Evolutionary conservation across 345 rosid species (phyloP).

Genomic region (Physaria fendleri): DNA sequence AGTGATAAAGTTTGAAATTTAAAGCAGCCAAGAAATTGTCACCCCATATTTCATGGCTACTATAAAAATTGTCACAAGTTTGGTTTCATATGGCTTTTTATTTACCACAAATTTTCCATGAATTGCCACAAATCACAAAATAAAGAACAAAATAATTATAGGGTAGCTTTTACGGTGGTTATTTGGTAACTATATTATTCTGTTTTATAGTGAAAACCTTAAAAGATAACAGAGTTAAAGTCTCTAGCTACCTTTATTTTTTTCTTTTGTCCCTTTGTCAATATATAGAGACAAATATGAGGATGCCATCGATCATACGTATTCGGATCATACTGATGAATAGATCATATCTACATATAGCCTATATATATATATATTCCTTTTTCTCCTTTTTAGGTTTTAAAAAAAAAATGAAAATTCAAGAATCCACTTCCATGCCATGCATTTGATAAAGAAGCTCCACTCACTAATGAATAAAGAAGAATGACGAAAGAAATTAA

Average conservation of each 20-base stretch:
- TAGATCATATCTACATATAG: background rate
- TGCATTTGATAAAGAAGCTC: slow-evolving; percentile 31
- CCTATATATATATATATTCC: background rate
- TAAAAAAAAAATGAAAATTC: slow-evolving; percentile 48
- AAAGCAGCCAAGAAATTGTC: too few relatives aligned
- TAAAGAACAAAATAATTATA: too few relatives aligned
- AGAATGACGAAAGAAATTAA: slow-evolving; percentile 30
- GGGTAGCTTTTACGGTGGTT: too few relatives aligned
- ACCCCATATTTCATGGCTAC: too few relatives aligned
- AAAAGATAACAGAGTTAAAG: background rate
- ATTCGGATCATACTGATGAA: slow-evolving; percentile 10
- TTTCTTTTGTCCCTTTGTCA: slow-evolving; percentile 27
- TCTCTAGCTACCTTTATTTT: slow-evolving; percentile 34
- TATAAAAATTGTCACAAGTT: too few relatives aligned
- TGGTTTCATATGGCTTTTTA: too few relatives aligned
- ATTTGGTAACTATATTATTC: too few relatives aligned
- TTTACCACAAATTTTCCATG: too few relatives aligned
- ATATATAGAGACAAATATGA: slow-evolving; percentile 36
- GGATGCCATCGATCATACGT: slow-evolving; percentile 15
- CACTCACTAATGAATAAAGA: slow-evolving; percentile 20
- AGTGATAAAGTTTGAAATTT: too few relatives aligned
- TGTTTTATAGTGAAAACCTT: background rate
- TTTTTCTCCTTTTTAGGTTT: background rate
- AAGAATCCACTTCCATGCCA: slow-evolving; percentile 40
- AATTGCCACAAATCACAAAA: too few relatives aligned